Evolutionary conservation across 73 alveolate genomes (phyloP).

Genomic region (Stentor coeruleus): DNA sequence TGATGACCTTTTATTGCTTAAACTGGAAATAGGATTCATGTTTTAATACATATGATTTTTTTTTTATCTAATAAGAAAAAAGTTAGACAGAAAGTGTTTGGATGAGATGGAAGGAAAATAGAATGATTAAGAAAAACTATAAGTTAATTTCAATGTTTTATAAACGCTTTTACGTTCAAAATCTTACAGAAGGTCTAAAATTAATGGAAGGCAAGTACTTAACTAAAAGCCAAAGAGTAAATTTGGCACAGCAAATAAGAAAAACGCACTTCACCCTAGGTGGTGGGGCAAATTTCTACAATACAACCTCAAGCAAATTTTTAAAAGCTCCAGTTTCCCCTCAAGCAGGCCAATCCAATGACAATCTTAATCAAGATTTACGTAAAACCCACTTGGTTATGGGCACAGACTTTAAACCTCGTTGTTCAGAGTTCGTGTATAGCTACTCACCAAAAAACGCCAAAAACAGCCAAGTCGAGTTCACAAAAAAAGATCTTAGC

Average conservation of each 20-base stretch:
- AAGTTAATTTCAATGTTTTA: too few relatives aligned
- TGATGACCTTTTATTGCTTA: too few relatives aligned
- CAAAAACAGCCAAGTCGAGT: neutral
- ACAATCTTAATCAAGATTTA: neutral
- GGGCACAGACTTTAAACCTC: neutral
- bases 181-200: neutral
- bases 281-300: neutral
- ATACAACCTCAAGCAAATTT: neutral
- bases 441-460: neutral
- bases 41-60: too few relatives aligned
- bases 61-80: too few relatives aligned
- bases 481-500: neutral
- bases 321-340: neutral
- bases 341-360: neutral
- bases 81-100: too few relatives aligned
- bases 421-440: neutral
- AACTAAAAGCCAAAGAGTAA: conserved; percentile 12
- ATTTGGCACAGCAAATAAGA: neutral
- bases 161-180: neutral
- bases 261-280: conserved; percentile 21
- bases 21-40: too few relatives aligned
- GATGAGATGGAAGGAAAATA: too few relatives aligned
- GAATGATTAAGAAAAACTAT: too few relatives aligned
- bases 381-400: conserved; percentile 5
- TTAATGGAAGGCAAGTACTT: conserved; percentile 14